Conservation (phyloP, 2,329 filamentous ascomycete species). For the Aspergillus novoparasiticus region DNA sequence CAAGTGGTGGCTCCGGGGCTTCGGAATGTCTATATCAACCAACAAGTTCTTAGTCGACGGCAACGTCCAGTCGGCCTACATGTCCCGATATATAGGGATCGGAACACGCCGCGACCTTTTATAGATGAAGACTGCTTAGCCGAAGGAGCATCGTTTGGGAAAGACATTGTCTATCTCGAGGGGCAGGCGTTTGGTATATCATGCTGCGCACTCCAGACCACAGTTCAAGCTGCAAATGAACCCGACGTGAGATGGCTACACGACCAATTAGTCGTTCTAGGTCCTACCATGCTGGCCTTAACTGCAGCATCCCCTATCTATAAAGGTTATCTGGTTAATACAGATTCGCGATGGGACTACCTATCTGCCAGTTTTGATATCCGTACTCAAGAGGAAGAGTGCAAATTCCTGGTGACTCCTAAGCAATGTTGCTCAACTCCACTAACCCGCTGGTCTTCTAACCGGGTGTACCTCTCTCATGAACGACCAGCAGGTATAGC, state of each 20-base stretch:
- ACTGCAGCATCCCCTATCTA: conserved; percentile 23
- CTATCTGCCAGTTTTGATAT: conserved; percentile 19
- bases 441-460: background rate
- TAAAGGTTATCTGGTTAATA: conserved; percentile 22
- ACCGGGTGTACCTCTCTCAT: conserved; percentile 77
- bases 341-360: conserved; percentile 21
- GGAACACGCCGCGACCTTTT: background rate
- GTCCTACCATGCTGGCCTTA: conserved; percentile 21
- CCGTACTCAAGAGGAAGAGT: conserved; percentile 2
- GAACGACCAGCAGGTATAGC: conserved; percentile 48
- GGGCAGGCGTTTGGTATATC: conserved; percentile 14
- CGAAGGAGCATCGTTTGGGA: background rate
- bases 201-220: conserved; percentile 22
- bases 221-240: conserved; percentile 20
- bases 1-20: background rate
- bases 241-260: conserved; percentile 21
- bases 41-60: conserved; percentile 1
- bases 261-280: conserved; percentile 22
- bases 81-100: background rate
- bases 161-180: conserved; percentile 16
- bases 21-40: background rate
- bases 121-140: background rate
- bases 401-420: background rate
- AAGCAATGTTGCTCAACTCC: background rate
- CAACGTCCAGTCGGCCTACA: background rate